Conservation (phyloP, 257 asterid genomes). For the Verbena officinalis region DNA sequence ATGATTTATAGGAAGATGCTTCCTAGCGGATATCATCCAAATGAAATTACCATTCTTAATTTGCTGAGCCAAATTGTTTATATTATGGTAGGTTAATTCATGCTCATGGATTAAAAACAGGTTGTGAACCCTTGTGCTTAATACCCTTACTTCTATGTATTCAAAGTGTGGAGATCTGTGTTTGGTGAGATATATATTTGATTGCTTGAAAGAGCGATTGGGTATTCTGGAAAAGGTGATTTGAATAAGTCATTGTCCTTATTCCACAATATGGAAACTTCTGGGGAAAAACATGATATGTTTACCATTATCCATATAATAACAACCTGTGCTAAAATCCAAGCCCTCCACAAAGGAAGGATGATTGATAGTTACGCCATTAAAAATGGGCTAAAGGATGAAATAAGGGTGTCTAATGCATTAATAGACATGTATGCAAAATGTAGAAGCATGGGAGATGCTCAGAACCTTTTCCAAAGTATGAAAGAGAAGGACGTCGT, state of each 20-base stretch:
- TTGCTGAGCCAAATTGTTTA: constrained; percentile 45
- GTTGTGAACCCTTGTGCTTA: constrained; percentile 54
- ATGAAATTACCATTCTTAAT: constrained; percentile 61
- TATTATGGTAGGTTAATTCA: constrained; percentile 52
- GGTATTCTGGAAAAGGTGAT: constrained; percentile 58
- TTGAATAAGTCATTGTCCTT: constrained; percentile 48
- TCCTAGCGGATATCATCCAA: constrained; percentile 46
- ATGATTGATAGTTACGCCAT: constrained; percentile 49
- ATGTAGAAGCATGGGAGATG: constrained; percentile 64
- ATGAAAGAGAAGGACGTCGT: constrained; percentile 49
- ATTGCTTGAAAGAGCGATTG: constrained; percentile 46
- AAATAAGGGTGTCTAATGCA: constrained; percentile 55
- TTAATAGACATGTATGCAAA: constrained; percentile 75
- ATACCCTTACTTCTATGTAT: constrained; percentile 65
- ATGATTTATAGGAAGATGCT: constrained; percentile 50
- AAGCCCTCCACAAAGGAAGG: constrained; percentile 64
- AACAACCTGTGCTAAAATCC: constrained; percentile 66
- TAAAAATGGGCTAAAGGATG: constrained; percentile 47
- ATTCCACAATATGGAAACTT: constrained; percentile 58
- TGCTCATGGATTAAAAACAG: constrained; percentile 44
- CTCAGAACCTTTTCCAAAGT: constrained; percentile 48
- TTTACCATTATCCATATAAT: constrained; percentile 59
- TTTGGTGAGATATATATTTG: constrained; percentile 53
- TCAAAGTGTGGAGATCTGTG: constrained; percentile 59
- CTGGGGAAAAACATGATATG: constrained; percentile 61